Evolutionary conservation across 2,329 filamentous ascomycete species (phyloP).

Genomic region (Hymenoscyphus albidus): DNA sequence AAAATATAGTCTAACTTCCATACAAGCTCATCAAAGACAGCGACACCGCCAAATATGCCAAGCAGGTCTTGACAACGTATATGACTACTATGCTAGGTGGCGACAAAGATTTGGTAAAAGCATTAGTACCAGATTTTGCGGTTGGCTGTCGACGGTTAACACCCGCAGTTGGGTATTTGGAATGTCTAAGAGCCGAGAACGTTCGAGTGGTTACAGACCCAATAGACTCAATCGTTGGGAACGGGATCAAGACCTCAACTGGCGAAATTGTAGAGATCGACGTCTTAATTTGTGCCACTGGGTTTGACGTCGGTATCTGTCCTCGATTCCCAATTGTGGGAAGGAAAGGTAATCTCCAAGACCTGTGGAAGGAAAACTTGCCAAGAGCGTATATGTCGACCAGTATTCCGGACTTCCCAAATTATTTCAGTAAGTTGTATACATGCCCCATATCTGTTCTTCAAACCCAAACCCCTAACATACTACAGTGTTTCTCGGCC

Average conservation of each 20-base stretch:
- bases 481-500: slow-evolving; percentile 30
- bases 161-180: slow-evolving; percentile 39
- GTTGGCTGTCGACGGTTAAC: slow-evolving; percentile 41
- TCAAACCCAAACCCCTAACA: not conserved
- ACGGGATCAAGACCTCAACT: slow-evolving; percentile 32
- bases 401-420: slow-evolving; percentile 10
- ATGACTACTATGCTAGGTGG: slow-evolving; percentile 47
- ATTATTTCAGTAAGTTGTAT: slow-evolving; percentile 20
- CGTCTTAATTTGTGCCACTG: slow-evolving; percentile 36
- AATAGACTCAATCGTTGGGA: slow-evolving; percentile 39
- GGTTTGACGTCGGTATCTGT: slow-evolving; percentile 31
- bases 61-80: slow-evolving; percentile 35
- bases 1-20: slow-evolving; percentile 38
- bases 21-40: slow-evolving; percentile 23
- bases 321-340: slow-evolving; percentile 30
- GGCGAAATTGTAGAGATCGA: slow-evolving; percentile 34
- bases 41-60: slow-evolving; percentile 3
- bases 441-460: not conserved
- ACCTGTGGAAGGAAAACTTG: slow-evolving; percentile 11
- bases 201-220: slow-evolving; percentile 42
- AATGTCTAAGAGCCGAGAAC: slow-evolving; percentile 35
- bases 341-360: slow-evolving; percentile 10
- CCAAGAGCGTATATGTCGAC: slow-evolving; percentile 10
- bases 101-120: slow-evolving; percentile 47
- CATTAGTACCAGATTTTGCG: slow-evolving; percentile 41